phyloP scores from a whole-genome alignment of 2,329 filamentous ascomycete genomes.

The Neonectria magnoliae region DNA sequence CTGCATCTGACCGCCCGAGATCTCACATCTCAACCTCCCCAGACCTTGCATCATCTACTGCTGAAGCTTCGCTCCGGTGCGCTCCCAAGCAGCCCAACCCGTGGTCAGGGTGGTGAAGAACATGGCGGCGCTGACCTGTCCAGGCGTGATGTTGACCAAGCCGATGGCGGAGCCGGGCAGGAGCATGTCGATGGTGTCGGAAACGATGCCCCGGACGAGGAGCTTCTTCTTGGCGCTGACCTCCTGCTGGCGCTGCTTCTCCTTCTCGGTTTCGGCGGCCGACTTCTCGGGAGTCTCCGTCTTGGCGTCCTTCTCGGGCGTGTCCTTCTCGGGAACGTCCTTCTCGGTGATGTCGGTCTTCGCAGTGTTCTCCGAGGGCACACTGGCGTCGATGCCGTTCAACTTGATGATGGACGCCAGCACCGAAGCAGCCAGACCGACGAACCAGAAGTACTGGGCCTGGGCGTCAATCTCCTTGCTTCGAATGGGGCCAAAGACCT shows the following conservation, averaged over 20 bases:
- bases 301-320: conserved; percentile 23
- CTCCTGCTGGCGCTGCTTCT: conserved; percentile 49
- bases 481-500: conserved; percentile 62
- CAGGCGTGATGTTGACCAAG: conserved; percentile 64
- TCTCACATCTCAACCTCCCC: neutral
- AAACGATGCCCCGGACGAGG: conserved; percentile 60
- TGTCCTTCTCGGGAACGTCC: conserved; percentile 16
- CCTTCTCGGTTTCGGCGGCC: conserved; percentile 41
- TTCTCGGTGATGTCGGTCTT: conserved; percentile 30
- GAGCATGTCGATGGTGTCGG: conserved; percentile 70
- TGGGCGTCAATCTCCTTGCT: conserved; percentile 63
- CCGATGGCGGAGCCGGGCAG: conserved; percentile 69
- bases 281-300: conserved; percentile 27
- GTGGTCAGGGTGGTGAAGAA: conserved; percentile 70
- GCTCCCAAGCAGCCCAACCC: conserved; percentile 69
- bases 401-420: conserved; percentile 55
- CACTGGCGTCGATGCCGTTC: conserved; percentile 44
- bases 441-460: conserved; percentile 76
- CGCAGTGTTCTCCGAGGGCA: conserved; percentile 34
- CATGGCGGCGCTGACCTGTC: conserved; percentile 67
- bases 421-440: conserved; percentile 64
- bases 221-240: conserved; percentile 48
- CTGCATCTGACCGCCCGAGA: no score
- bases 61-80: conserved; percentile 48
- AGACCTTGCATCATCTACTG: neutral